Evolutionary conservation across 768 basidiomycete genomes (phyloP).

Genomic region (Strobilomyces dryophilus): DNA sequence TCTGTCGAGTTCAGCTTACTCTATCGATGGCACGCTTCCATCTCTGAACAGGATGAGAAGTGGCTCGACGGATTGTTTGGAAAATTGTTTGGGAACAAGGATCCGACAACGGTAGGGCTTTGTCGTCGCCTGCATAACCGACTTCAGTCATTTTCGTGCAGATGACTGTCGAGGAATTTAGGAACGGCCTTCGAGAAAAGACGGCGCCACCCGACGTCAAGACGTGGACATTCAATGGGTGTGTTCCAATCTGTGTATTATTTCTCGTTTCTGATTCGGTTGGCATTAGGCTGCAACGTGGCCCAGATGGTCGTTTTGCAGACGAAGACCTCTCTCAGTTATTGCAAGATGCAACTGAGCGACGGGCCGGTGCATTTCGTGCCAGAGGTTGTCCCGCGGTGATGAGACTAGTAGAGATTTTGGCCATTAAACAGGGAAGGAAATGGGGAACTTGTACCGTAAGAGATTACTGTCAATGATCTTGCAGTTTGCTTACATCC

Average conservation of each 20-base stretch:
- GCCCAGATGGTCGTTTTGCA: constrained; percentile 49
- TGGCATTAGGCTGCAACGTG: constrained; percentile 45
- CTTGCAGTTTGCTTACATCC: neutral
- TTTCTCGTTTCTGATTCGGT: neutral
- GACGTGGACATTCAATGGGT: constrained; percentile 57
- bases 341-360: constrained; percentile 57
- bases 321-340: constrained; percentile 61
- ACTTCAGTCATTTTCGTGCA: constrained; percentile 1
- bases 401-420: constrained; percentile 62
- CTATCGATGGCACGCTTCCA: constrained; percentile 62
- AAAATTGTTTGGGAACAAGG: constrained; percentile 37
- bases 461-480: constrained; percentile 19
- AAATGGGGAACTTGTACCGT: constrained; percentile 73
- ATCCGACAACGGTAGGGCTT: constrained; percentile 36
- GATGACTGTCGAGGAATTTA: constrained; percentile 22
- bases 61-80: constrained; percentile 53
- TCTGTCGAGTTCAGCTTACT: constrained; percentile 71
- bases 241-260: neutral
- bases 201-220: constrained; percentile 22
- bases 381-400: constrained; percentile 67
- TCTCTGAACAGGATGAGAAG: constrained; percentile 49
- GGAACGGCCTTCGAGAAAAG: constrained; percentile 10
- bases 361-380: constrained; percentile 56
- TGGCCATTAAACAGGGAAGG: constrained; percentile 64
- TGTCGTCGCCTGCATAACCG: neutral